Conservation (phyloP, 1,284 basidiomycete species). For the Mycena sp. region DNA sequence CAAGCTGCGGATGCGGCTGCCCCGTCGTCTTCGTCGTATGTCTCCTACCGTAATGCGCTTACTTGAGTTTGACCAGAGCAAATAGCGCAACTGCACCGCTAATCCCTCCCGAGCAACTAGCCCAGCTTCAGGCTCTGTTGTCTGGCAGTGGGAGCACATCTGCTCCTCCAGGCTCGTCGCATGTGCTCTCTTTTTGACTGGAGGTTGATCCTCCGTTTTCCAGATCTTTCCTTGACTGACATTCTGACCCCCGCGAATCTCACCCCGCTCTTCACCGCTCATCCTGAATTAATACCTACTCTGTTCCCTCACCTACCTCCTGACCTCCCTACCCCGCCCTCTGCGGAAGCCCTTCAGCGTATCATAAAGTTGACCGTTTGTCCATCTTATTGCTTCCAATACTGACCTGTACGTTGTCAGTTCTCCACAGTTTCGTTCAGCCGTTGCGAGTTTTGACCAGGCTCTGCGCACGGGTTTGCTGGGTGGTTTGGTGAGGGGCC, state of each 20-base stretch:
- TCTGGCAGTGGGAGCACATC: constrained; percentile 44
- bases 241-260: constrained; percentile 78
- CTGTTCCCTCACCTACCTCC: constrained; percentile 82
- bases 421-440: constrained; percentile 66
- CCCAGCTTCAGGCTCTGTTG: constrained; percentile 57
- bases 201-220: not conserved
- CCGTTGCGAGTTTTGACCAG: constrained; percentile 77
- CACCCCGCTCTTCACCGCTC: constrained; percentile 70
- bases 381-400: not conserved
- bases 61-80: constrained; percentile 16
- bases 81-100: constrained; percentile 18
- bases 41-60: constrained; percentile 13
- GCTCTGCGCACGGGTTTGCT: constrained; percentile 80
- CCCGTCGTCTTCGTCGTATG: constrained; percentile 34
- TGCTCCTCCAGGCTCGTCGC: constrained; percentile 30
- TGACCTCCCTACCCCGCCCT: constrained; percentile 73
- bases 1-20: constrained; percentile 46
- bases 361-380: constrained; percentile 49
- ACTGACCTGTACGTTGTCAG: constrained; percentile 18
- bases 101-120: constrained; percentile 57
- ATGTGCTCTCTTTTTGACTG: not conserved
- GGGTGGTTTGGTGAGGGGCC: constrained; percentile 72
- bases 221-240: constrained; percentile 75
- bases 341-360: constrained; percentile 66
- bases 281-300: constrained; percentile 70